Base-by-base conservation (phyloP, 495 filamentous ascomycete genomes). In the Aspergillus egyptiacus region DNA sequence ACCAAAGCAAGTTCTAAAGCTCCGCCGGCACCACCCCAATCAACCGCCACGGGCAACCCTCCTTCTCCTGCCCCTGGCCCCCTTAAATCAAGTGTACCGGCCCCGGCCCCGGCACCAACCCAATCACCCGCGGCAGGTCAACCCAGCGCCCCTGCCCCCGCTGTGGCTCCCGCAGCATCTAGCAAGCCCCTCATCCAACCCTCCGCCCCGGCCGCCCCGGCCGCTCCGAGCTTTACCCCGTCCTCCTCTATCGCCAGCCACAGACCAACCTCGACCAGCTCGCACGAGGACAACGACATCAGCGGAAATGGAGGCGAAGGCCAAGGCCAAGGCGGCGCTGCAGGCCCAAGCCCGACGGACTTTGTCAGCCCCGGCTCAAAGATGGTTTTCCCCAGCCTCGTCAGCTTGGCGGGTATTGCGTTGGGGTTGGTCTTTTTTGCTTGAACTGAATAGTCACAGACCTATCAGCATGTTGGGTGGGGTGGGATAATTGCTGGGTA, bases 311-410 rank as follows among this genome's bases (percentile, higher is more conserved):
- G n/a, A n/a, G n/a, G n/a, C n/a, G n/a, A 30, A 39, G 5, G 25
- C 9, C n/a, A 30, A 14, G 10, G 10, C 25, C 25, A 27, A 31
- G 28, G n/a, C 28, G 28, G 10, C 6, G n/a, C 37, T 14, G 18
- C 37, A 2, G 24, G 31, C 14, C 63, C 63, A 46, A 59, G 56
- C 53, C 24, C 59, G 15, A 57, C 56, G 22, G 57, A 55, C 48
- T 30, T 59, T 44, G 51, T 64, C 50, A 67, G 50, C 60, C 60
- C 60, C 5, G 65, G 65, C n/a, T 46, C 58, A 14, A 70, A 60
- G 55, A 35, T 67, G 33, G 36, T 58, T 18, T 40, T 63, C 28
- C 61, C 65, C 28, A 55, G 55, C 34, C 44, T 65, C 54, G 59
- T 59, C 52, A 48, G 53, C 17, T 33, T 67, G n/a, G 65, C 61